Evolutionary conservation across 495 filamentous ascomycete genomes (phyloP), one percentile per base, ranked within the genome.

Genomic region (Hyaloscypha hepaticicola): DNA sequence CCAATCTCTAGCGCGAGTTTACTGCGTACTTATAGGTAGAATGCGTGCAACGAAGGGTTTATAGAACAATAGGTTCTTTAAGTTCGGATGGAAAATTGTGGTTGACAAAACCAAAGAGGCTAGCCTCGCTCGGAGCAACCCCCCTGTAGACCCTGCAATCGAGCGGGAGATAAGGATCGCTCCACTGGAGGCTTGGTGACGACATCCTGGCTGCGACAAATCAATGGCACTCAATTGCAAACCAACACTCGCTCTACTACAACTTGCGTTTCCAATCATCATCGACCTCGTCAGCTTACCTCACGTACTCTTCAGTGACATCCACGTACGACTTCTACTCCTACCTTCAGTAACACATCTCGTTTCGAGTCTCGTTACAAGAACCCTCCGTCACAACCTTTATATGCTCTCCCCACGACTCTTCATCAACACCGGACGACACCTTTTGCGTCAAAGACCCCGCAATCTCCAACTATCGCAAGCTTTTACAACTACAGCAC

Each of bases 401-500:
- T 65, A 19, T 34, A 65, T 65, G 63, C 55, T 55, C 63, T 64
- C 61, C 19, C 55, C 55, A 51, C 55, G 63, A 25, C 49, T 58
- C 21, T 59, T 53, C 41, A 14, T 68, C 55, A 59, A 50, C 33
- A 61, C 52, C 6, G 34, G 53, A 8, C 38, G 38, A 11, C 38
- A 55, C 14, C 27, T 49, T 21, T 25, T 51, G 27, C 61, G 57
- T 57, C 66, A 62, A 65, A 50, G 41, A 58, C 57, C 58, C 58
- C 61, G 57, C 61, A 52, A 59, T 67, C 25, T 61, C 9, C 51
- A 21, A 27, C 6, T 26, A 24, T 6, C 25, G n/a, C 41, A 31
- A 34, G 1, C 70, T 22, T 66, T 70, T 57, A 66, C 74, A 22
- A 64, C 75, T 25, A 60, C 63, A 11, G 58, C 64, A 48, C 67